Conservation (phyloP, 2,329 filamentous ascomycete species). For the Fusarium setosum region DNA sequence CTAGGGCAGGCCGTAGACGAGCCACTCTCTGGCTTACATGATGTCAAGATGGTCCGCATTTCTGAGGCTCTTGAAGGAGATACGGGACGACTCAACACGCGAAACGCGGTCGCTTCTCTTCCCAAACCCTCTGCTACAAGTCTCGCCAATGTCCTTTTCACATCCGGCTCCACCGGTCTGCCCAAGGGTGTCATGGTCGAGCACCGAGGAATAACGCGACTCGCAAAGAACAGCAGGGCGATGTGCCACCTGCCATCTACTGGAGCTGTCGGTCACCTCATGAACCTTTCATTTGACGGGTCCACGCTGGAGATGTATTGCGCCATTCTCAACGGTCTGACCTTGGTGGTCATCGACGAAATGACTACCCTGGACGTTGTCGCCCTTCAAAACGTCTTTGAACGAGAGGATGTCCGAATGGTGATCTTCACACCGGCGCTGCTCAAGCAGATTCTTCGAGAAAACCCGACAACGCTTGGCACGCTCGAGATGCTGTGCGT, state of each 20-base stretch:
- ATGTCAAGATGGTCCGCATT: neutral
- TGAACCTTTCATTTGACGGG: constrained; percentile 26
- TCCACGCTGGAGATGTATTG: constrained; percentile 16
- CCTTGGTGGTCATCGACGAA: constrained; percentile 21
- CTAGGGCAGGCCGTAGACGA: neutral
- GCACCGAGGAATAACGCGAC: constrained; percentile 9
- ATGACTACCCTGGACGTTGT: constrained; percentile 2
- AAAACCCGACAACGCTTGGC: constrained; percentile 6
- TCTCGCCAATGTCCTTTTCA: constrained; percentile 38
- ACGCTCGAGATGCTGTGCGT: constrained; percentile 15
- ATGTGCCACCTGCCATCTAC: neutral
- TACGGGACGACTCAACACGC: neutral
- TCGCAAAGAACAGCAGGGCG: neutral
- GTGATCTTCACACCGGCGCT: constrained; percentile 27
- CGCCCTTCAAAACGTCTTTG: constrained; percentile 14
- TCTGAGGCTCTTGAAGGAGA: neutral
- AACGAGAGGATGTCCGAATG: constrained; percentile 7
- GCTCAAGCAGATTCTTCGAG: constrained; percentile 34
- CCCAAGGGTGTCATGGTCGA: constrained; percentile 35
- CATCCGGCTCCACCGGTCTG: constrained; percentile 40
- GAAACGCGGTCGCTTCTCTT: neutral
- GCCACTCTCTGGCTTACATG: neutral
- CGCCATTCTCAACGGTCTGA: constrained; percentile 19
- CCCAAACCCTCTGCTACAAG: constrained; percentile 6
- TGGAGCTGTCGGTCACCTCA: constrained; percentile 1